Conservation (phyloP, 148 eudicot genomes). For the Drosera capensis region DNA sequence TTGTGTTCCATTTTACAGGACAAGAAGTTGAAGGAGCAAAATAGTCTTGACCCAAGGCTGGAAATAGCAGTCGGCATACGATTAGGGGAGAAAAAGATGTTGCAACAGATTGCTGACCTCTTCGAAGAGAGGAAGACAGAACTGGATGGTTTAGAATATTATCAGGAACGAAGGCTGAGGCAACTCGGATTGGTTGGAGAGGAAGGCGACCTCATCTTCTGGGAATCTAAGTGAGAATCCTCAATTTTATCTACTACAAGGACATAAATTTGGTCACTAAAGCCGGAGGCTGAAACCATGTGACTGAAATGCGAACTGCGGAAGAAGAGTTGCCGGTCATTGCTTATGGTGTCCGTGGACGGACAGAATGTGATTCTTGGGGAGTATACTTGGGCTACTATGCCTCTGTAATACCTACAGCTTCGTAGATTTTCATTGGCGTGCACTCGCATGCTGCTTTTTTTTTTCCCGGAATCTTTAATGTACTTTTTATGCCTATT, state of each 20-base stretch:
- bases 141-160: constrained; percentile 58
- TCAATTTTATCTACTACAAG: not conserved
- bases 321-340: not conserved
- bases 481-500: too few relatives aligned
- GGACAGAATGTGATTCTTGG: not conserved
- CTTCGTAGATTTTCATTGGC: too few relatives aligned
- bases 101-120: constrained; percentile 59
- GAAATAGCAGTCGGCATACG: constrained; percentile 52
- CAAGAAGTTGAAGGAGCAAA: constrained; percentile 44
- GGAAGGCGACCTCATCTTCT: constrained; percentile 76
- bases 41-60: constrained; percentile 33
- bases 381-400: not conserved
- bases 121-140: constrained; percentile 58
- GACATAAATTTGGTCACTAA: not conserved
- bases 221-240: constrained; percentile 33
- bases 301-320: constrained; percentile 4
- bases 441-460: too few relatives aligned
- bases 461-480: too few relatives aligned
- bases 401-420: not conserved
- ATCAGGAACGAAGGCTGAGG: constrained; percentile 88
- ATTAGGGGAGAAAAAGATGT: constrained; percentile 78
- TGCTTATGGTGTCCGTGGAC: too few relatives aligned
- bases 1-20: constrained; percentile 73
- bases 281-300: too few relatives aligned
- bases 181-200: constrained; percentile 86